A percentile compares a stretch with the other conserved stretches of the same genome.
Evolutionary conservation across 495 filamentous ascomycete genomes (phyloP).

Genomic region (Gamarada debralockiae): DNA sequence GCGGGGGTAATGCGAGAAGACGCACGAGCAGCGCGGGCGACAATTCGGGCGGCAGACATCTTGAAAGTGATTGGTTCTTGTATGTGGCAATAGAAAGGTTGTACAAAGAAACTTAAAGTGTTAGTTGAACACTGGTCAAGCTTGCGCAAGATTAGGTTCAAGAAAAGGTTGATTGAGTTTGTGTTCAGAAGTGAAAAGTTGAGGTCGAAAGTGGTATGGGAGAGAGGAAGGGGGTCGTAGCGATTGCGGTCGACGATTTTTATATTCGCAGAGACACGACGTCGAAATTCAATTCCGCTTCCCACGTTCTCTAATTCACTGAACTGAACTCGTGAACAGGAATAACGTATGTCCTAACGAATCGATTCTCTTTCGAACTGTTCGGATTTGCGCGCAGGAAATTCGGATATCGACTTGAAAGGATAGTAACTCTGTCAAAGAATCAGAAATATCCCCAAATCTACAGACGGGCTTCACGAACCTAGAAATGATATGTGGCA

Average conservation of each 20-base stretch:
- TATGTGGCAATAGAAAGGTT: no score
- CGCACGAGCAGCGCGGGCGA: neutral
- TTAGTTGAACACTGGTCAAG: no score
- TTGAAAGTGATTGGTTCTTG: neutral
- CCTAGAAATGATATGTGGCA: neutral
- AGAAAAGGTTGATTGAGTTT: no score
- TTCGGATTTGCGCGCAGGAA: neutral
- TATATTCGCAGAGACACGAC: neutral
- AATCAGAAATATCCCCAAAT: neutral
- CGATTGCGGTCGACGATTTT: neutral
- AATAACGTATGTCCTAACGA: no score
- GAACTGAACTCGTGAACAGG: neutral
- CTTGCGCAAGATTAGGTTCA: no score
- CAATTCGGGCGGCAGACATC: conserved; percentile 8
- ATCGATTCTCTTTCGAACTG: neutral
- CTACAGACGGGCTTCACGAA: neutral
- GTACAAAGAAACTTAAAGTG: no score
- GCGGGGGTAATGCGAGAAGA: neutral
- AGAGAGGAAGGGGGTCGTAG: no score
- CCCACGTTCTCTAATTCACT: neutral
- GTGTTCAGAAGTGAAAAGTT: no score
- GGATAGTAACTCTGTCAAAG: neutral
- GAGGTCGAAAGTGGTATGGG: no score
- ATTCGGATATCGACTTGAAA: neutral
- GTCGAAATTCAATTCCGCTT: neutral